Evolutionary conservation across 345 rosid species (phyloP), one percentile per base, ranked within the genome.

Genomic region (Stellera chamaejasme): DNA sequence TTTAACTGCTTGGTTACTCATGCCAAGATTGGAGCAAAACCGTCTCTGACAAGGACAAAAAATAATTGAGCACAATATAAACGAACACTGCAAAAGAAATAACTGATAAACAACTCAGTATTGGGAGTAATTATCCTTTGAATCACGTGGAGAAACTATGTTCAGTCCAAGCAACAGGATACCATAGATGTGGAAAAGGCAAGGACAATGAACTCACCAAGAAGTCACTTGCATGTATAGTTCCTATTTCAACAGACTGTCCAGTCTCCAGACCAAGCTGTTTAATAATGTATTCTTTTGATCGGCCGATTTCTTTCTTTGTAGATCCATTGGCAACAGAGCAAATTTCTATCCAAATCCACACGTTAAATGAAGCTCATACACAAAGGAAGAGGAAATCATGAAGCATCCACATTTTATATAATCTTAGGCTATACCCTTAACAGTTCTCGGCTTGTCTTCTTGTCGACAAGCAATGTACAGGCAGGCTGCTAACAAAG

Each of bases 281-380:
- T 64, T 76, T 76, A 58, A 72, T 75, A 10, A 76, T 72, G 55
- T 72, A 76, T 55, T 76, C 81, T 64, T 76, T 76, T 54, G 81
- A 77, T 49, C 81, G 77, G 48, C 81, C 81, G 53, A 76, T 76
- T 72, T 72, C 81, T 60, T 76, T 76, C 77, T 76, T 76, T 6
- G 66, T 54, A 47, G 66, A 59, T 25, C 66, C 60, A 42, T 63
- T 63, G 26, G 54, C 60, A 42, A 63, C 66, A 7, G 60, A 55
- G 26, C 66, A 63, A 3, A 63, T 55, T 55, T 63, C 66, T 63
- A 44, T 36, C 26, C 27, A 26, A 52, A 63, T 11, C 6, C 8
- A 55, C 27, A 26, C 2, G 27, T 46, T 23, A 3, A 59, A 59
- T 8, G 39, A 32, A 32, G 39, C 39, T 32, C 7, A 32, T 32